phyloP scores from a whole-genome alignment of 805 yeast species.

The Yarrowia alimentaria region DNA sequence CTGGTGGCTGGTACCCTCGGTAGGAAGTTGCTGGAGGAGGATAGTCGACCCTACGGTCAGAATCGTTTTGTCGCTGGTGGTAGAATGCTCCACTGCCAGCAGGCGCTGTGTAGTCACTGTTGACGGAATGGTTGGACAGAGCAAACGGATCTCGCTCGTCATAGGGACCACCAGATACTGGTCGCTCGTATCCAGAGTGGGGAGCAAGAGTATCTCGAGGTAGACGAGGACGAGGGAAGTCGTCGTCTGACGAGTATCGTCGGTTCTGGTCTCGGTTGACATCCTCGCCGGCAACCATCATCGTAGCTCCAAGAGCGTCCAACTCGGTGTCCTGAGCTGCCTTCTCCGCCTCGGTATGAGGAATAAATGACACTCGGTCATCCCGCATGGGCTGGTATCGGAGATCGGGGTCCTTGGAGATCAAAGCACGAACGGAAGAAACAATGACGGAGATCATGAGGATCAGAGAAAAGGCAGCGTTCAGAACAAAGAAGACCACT shows the following conservation, averaged over 20 bases:
- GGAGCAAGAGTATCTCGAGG: constrained; percentile 21
- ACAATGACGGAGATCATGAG: constrained; percentile 81
- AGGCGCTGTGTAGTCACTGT: constrained; percentile 5
- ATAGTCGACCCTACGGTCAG: neutral
- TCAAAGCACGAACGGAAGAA: constrained; percentile 78
- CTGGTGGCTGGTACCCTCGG: constrained; percentile 24
- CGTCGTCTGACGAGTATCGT: constrained; percentile 22
- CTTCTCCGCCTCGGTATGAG: constrained; percentile 35
- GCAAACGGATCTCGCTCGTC: constrained; percentile 16
- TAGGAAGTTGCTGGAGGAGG: constrained; percentile 25
- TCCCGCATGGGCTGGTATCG: constrained; percentile 95
- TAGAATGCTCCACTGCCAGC: constrained; percentile 21
- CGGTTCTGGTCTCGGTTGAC: neutral
- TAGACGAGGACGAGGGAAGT: constrained; percentile 18
- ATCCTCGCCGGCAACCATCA: constrained; percentile 16
- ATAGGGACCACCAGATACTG: constrained; percentile 8
- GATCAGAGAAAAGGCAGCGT: constrained; percentile 83
- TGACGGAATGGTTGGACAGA: constrained; percentile 15
- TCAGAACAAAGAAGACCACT: constrained; percentile 79
- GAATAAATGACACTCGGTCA: constrained; percentile 91
- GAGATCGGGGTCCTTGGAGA: constrained; percentile 90
- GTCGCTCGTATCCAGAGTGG: constrained; percentile 8
- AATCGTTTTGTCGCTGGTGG: constrained; percentile 2
- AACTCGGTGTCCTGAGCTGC: constrained; percentile 52
- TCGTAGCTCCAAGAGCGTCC: constrained; percentile 63